Evolutionary conservation across 2,329 filamentous ascomycete species (phyloP).

Genomic region (Rutstroemia sp.): DNA sequence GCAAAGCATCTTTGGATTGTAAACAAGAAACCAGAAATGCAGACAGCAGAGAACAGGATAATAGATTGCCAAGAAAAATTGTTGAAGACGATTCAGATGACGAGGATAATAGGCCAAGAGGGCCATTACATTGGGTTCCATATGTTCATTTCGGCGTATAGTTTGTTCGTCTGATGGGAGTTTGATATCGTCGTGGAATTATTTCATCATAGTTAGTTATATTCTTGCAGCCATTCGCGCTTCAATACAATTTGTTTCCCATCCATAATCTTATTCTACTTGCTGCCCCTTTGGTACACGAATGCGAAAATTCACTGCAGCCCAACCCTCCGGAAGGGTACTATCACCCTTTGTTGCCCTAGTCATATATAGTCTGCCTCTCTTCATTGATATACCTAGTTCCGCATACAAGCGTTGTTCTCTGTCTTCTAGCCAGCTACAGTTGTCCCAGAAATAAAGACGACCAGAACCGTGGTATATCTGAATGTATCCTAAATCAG

Average conservation of each 20-base stretch:
- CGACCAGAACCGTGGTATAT: not conserved
- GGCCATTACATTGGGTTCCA: not conserved
- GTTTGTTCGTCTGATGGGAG: not conserved
- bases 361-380: too few relatives aligned
- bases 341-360: too few relatives aligned
- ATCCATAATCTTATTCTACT: too few relatives aligned
- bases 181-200: not conserved
- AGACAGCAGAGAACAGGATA: not conserved
- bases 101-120: not conserved
- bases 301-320: too few relatives aligned
- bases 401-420: too few relatives aligned
- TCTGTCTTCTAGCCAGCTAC: not conserved
- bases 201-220: not conserved
- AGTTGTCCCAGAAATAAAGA: slow-evolving; percentile 3
- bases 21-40: not conserved
- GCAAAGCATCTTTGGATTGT: not conserved
- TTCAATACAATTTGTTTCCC: not conserved
- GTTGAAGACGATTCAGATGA: not conserved
- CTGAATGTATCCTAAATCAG: not conserved
- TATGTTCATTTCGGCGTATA: slow-evolving; percentile 6
- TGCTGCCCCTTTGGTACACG: too few relatives aligned
- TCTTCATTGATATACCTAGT: too few relatives aligned
- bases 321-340: too few relatives aligned
- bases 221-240: too few relatives aligned
- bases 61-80: not conserved